Percentiles rank a stretch among this genome's conserved stretches.
phyloP scores from a whole-genome alignment of 139 green algal genomes.

The Chlorella ohadii region DNA sequence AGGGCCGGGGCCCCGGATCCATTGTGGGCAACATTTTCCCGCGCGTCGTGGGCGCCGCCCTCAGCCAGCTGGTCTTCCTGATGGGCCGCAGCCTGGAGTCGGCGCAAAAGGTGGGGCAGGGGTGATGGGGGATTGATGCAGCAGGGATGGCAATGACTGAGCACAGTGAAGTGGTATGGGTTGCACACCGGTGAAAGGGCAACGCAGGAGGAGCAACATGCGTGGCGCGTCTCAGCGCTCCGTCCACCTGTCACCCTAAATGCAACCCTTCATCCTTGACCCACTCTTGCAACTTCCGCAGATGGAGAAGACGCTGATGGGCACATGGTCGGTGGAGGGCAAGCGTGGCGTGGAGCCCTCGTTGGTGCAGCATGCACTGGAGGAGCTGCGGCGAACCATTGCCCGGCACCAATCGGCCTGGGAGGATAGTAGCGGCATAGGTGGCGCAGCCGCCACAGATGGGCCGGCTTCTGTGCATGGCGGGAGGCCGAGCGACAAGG shows the following conservation, averaged over 20 bases:
- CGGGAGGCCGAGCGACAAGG: background rate
- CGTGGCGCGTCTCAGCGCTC: no score
- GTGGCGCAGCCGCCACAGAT: no score
- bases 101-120: conserved; percentile 4
- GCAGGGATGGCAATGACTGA: no score
- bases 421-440: background rate
- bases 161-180: no score
- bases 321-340: background rate
- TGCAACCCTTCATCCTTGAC: no score
- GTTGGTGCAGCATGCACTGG: conserved; percentile 25
- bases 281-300: no score
- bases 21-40: conserved; percentile 10
- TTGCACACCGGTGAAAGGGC: no score
- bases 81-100: background rate
- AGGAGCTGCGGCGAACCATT: conserved; percentile 6
- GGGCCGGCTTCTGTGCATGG: no score
- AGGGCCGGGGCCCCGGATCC: conserved; percentile 1
- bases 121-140: no score
- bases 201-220: background rate
- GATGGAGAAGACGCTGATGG: conserved; percentile 12
- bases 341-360: conserved; percentile 8
- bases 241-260: no score
- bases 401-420: conserved; percentile 6
- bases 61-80: conserved; percentile 27
- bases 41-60: conserved; percentile 13